These are phyloP conservation scores for Malassezia pachydermatis DNA, from an alignment of 1,284 basidiomycete genomes.

Conservation along the genomic window DNA sequence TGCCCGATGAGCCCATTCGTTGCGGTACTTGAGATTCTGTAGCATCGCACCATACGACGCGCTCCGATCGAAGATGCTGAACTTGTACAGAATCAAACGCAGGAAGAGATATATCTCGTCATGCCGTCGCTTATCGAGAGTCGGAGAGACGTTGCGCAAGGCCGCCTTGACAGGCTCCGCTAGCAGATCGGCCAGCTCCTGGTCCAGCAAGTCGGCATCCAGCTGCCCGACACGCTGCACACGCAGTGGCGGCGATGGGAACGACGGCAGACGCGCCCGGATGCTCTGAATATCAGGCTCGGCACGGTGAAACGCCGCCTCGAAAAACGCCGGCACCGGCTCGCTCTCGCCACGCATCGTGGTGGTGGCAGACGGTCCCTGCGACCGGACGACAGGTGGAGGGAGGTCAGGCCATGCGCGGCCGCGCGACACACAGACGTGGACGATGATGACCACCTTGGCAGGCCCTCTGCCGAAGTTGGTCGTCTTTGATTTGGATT, in stretches of 20 bases:
- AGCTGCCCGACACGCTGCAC: conserved; percentile 68
- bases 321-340: conserved; percentile 27
- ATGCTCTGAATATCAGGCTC: conserved; percentile 24
- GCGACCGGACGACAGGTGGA: neutral
- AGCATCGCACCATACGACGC: conserved; percentile 83
- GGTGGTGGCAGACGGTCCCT: neutral
- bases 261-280: conserved; percentile 30
- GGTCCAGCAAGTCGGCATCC: conserved; percentile 83
- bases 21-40: conserved; percentile 61
- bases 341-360: neutral
- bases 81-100: conserved; percentile 68
- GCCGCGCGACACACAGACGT: neutral
- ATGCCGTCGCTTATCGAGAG: conserved; percentile 61
- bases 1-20: conserved; percentile 41
- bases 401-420: neutral
- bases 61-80: conserved; percentile 68
- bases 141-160: conserved; percentile 54
- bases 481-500: conserved; percentile 42
- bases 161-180: conserved; percentile 71
- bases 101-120: conserved; percentile 71
- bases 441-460: neutral
- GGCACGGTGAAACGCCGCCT: conserved; percentile 26
- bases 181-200: conserved; percentile 72
- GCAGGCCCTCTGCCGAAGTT: conserved; percentile 23
- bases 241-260: conserved; percentile 38